phyloP scores from a whole-genome alignment of 345 rosid genomes.

The Gossypium arboreum region DNA sequence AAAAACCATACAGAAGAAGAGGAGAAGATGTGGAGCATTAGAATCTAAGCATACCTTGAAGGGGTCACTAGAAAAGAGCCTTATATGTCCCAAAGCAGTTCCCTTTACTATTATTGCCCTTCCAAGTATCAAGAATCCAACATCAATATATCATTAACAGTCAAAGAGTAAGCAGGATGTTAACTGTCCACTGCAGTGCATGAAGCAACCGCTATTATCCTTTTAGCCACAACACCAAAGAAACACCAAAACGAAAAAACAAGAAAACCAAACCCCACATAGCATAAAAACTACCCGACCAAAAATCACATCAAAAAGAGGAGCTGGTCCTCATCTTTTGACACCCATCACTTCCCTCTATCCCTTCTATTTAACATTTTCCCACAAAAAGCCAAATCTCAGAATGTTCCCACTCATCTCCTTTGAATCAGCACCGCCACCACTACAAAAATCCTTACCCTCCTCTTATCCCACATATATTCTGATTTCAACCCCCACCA shows the following conservation, averaged over 20 bases:
- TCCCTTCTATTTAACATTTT: background rate
- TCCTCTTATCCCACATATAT: background rate
- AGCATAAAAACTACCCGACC: conserved; percentile 32
- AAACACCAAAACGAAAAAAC: conserved; percentile 22
- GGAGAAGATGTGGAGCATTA: conserved; percentile 1
- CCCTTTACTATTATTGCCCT: conserved; percentile 3
- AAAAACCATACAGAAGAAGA: background rate
- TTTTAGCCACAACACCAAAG: conserved; percentile 13
- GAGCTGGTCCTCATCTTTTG: conserved; percentile 46
- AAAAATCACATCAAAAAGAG: conserved; percentile 38
- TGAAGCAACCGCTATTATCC: conserved; percentile 13
- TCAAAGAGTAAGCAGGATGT: conserved; percentile 17
- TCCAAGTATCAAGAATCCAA: conserved; percentile 26
- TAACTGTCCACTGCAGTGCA: conserved; percentile 16
- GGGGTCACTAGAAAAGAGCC: conserved; percentile 9
- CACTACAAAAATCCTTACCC: conserved; percentile 9
- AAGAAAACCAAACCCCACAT: conserved; percentile 27
- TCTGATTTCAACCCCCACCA: conserved; percentile 6
- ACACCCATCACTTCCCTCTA: conserved; percentile 30
- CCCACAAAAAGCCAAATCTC: conserved; percentile 40
- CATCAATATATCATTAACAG: conserved; percentile 15
- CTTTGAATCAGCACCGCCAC: conserved; percentile 46
- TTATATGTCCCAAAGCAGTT: conserved; percentile 15
- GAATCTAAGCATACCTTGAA: conserved; percentile 23
- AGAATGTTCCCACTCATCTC: conserved; percentile 37